Conservation (phyloP, 257 asterid genomes). For the Gentiana macrophylla region DNA sequence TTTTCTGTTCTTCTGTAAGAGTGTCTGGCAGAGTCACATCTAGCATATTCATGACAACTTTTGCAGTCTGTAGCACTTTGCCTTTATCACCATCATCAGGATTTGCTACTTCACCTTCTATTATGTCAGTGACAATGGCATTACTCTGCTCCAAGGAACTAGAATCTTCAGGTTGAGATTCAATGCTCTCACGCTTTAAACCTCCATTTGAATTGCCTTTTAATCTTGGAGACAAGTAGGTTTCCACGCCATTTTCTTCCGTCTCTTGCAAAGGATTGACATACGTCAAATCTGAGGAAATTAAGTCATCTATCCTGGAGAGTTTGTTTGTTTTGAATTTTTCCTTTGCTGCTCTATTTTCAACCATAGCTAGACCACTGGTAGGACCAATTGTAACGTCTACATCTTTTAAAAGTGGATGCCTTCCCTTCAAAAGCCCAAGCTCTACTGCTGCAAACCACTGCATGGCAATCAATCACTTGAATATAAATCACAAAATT, state of each 20-base stretch:
- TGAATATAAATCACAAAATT: slow-evolving; percentile 10
- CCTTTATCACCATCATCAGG: slow-evolving; percentile 49
- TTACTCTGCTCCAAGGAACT: slow-evolving; percentile 8
- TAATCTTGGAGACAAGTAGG: slow-evolving; percentile 21
- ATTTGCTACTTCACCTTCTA: slow-evolving; percentile 23
- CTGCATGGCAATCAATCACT: slow-evolving; percentile 33
- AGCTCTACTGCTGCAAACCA: slow-evolving; percentile 96
- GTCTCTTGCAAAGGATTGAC: slow-evolving; percentile 22
- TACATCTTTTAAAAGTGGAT: slow-evolving; percentile 80
- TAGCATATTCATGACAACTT: slow-evolving; percentile 74
- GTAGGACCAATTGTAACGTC: slow-evolving; percentile 70
- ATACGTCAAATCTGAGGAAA: slow-evolving; percentile 17
- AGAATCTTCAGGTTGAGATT: slow-evolving; percentile 19
- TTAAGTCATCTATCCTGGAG: slow-evolving; percentile 26
- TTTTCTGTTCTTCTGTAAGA: slow-evolving; percentile 66
- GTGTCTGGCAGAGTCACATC: slow-evolving; percentile 67
- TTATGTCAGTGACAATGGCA: slow-evolving; percentile 27
- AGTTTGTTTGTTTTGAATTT: slow-evolving; percentile 23
- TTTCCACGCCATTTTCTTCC: slow-evolving; percentile 20
- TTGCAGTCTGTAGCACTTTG: slow-evolving; percentile 54
- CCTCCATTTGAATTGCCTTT: slow-evolving; percentile 17
- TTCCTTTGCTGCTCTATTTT: slow-evolving; percentile 25
- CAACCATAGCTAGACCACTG: slow-evolving; percentile 40
- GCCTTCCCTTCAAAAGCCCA: slow-evolving; percentile 94
- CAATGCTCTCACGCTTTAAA: slow-evolving; percentile 13